These are phyloP conservation scores for Fusarium austroafricanum DNA, from an alignment of 2,329 filamentous ascomycete species.

Conservation along the genomic window DNA sequence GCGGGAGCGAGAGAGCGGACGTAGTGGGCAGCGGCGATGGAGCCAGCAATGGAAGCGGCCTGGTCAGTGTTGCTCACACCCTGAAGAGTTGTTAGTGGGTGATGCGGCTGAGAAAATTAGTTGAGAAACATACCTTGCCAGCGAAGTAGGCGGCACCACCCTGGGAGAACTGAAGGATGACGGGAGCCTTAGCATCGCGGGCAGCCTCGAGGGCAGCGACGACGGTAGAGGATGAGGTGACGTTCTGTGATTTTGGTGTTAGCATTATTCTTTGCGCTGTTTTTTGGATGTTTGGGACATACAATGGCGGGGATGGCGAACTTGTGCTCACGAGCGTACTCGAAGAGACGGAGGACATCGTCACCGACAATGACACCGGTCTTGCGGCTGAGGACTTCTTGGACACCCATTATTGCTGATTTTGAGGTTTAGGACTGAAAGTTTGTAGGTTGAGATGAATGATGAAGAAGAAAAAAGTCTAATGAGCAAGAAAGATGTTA, in stretches of 20 bases:
- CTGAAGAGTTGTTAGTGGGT: slow-evolving; percentile 52
- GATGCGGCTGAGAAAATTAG: neutral
- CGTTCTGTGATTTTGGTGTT: slow-evolving; percentile 66
- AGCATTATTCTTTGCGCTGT: slow-evolving; percentile 2
- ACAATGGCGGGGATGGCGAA: slow-evolving; percentile 88
- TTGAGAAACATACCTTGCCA: slow-evolving; percentile 71
- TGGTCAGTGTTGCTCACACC: slow-evolving; percentile 85
- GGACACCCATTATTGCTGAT: slow-evolving; percentile 53
- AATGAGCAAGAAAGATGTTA: slow-evolving; percentile 41
- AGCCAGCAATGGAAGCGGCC: slow-evolving; percentile 87
- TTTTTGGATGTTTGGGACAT: slow-evolving; percentile 34
- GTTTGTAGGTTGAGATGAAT: slow-evolving; percentile 35
- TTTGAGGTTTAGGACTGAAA: slow-evolving; percentile 26
- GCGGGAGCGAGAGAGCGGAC: slow-evolving; percentile 86
- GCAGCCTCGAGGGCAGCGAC: slow-evolving; percentile 94
- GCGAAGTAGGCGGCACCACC: slow-evolving; percentile 94
- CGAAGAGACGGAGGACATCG: slow-evolving; percentile 76
- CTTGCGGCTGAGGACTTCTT: slow-evolving; percentile 62
- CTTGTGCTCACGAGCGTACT: slow-evolving; percentile 87
- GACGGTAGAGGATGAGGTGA: slow-evolving; percentile 84
- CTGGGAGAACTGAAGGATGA: slow-evolving; percentile 94
- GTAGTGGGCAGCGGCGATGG: slow-evolving; percentile 91
- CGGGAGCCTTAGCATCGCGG: slow-evolving; percentile 87
- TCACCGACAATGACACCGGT: slow-evolving; percentile 66
- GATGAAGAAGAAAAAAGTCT: slow-evolving; percentile 35